A percentile compares a stretch with the other conserved stretches of the same genome.
Conservation (phyloP, 164 flowering plant genomes). For the Chimonanthus salicifolius region DNA sequence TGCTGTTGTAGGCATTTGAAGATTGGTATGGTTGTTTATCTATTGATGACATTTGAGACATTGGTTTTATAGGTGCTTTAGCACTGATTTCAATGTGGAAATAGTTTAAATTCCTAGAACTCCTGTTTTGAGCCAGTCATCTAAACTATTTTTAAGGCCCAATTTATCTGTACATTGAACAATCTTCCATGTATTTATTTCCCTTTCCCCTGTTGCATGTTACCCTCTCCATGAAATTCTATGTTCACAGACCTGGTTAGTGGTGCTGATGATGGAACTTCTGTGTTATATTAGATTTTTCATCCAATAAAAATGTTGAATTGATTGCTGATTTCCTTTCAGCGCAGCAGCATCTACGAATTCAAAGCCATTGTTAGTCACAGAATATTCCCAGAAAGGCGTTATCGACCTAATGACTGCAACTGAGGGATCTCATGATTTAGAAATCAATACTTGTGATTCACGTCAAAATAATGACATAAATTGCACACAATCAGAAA, state of each 20-base stretch:
- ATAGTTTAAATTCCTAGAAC: not conserved
- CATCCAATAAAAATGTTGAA: not conserved
- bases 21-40: not conserved
- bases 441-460: conserved; percentile 10
- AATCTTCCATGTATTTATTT: not conserved
- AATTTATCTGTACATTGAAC: not conserved
- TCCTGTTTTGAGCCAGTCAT: not conserved
- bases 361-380: conserved; percentile 4
- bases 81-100: not conserved
- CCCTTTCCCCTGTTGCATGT: not conserved
- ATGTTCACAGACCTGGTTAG: not conserved
- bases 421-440: conserved; percentile 12
- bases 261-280: not conserved
- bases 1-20: not conserved
- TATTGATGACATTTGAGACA: too few species aligned
- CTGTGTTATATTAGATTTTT: not conserved
- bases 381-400: conserved; percentile 6
- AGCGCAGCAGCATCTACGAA: conserved; percentile 13
- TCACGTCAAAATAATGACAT: conserved; percentile 4
- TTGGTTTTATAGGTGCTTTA: not conserved
- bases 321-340: conserved; percentile 2
- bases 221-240: not conserved
- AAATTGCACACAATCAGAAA: conserved; percentile 5
- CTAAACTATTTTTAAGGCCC: not conserved
- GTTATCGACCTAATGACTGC: conserved; percentile 5